Evolutionary conservation across 306 rosid genomes (phyloP).

Genomic region (Ochetophila trinervis): DNA sequence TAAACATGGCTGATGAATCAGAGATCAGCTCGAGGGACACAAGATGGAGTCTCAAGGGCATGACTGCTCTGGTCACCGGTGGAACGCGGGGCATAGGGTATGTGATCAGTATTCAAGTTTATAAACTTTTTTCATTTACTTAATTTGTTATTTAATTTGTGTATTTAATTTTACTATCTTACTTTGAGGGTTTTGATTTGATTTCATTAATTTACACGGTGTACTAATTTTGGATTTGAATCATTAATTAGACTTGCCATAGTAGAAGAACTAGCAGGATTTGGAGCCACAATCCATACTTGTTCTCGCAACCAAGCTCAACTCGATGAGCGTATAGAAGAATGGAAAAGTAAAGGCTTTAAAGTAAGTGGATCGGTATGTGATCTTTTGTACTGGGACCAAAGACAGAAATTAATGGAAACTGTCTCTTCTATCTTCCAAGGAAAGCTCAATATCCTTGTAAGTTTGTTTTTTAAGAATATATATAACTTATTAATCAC

Average conservation of each 20-base stretch:
- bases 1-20: slow-evolving; percentile 16
- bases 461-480: neutral
- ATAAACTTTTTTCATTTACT: neutral
- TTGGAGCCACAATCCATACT: slow-evolving; percentile 34
- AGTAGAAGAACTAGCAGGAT: slow-evolving; percentile 36
- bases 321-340: slow-evolving; percentile 16
- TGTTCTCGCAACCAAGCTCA: slow-evolving; percentile 32
- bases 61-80: slow-evolving; percentile 44
- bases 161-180: neutral
- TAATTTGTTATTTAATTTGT: neutral
- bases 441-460: slow-evolving; percentile 43
- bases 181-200: neutral
- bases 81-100: slow-evolving; percentile 44
- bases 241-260: slow-evolving; percentile 23
- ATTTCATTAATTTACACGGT: neutral
- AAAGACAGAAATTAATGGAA: slow-evolving; percentile 28
- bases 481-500: no score
- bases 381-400: slow-evolving; percentile 22
- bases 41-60: slow-evolving; percentile 43
- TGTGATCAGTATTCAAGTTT: neutral
- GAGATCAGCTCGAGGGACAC: neutral
- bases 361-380: slow-evolving; percentile 34
- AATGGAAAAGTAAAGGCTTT: slow-evolving; percentile 35
- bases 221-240: neutral
- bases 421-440: slow-evolving; percentile 33